These are phyloP conservation scores for Chaetomium tenue DNA, from an alignment of 495 filamentous ascomycete genomes.

Conservation along the genomic window DNA sequence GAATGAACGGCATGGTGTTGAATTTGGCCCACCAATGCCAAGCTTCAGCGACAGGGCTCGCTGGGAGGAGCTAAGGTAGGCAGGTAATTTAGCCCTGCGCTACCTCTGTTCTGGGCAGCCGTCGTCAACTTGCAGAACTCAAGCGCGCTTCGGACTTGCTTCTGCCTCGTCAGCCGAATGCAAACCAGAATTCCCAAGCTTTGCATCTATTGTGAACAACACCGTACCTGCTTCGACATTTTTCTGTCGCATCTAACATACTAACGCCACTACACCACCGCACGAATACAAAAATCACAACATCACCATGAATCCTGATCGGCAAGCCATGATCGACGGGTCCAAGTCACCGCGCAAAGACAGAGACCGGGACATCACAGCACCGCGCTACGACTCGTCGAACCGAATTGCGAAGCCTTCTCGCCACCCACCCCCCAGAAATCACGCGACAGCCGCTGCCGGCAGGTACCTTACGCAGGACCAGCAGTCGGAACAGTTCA, in stretches of 20 bases:
- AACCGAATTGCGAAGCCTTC: constrained; percentile 47
- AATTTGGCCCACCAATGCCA: neutral
- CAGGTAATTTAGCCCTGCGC: neutral
- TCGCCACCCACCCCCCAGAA: constrained; percentile 35
- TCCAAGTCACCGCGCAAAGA: constrained; percentile 38
- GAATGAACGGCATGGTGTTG: neutral
- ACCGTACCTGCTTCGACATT: neutral
- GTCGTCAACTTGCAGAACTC: too few species aligned
- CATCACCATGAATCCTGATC: constrained; percentile 44
- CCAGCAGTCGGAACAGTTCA: constrained; percentile 77
- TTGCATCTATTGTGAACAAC: too few species aligned
- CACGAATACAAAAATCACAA: neutral
- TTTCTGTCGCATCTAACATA: neutral
- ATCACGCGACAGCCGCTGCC: constrained; percentile 22
- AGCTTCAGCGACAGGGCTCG: too few species aligned
- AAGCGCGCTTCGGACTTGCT: too few species aligned
- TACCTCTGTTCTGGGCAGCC: too few species aligned
- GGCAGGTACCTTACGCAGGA: constrained; percentile 53
- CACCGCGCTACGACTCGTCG: constrained; percentile 46
- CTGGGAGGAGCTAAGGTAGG: too few species aligned
- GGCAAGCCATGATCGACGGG: constrained; percentile 51
- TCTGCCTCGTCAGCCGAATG: too few species aligned
- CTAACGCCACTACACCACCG: neutral
- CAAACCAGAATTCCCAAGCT: too few species aligned
- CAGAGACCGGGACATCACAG: constrained; percentile 36